phyloP scores from a whole-genome alignment of 805 yeast genomes.

The Metschnikowia reukaufii region DNA sequence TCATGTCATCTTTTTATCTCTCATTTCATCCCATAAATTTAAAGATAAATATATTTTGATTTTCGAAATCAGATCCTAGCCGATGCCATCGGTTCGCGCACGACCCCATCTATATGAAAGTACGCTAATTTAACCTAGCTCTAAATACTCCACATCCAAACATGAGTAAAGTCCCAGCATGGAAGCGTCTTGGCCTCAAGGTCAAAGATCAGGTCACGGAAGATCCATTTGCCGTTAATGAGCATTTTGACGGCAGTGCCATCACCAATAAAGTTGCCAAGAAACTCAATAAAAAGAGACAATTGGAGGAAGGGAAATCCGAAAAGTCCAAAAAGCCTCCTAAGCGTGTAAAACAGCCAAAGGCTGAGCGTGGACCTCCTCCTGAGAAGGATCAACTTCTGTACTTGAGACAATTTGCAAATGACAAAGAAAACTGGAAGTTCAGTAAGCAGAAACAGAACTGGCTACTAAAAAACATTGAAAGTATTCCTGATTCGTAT shows the following conservation, averaged over 20 bases:
- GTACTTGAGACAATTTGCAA: constrained; percentile 58
- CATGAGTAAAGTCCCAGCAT: constrained; percentile 60
- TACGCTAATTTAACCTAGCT: background rate
- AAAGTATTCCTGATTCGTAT: constrained; percentile 51
- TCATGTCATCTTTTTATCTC: too few relatives aligned
- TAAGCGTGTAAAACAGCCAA: constrained; percentile 68
- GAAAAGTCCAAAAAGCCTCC: constrained; percentile 53
- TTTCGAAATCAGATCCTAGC: background rate
- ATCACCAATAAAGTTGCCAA: constrained; percentile 45
- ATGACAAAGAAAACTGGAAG: constrained; percentile 68
- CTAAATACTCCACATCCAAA: background rate
- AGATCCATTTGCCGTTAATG: constrained; percentile 46
- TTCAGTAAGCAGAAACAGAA: constrained; percentile 85
- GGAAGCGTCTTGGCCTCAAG: constrained; percentile 76
- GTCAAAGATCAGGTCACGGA: constrained; percentile 48
- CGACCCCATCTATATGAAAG: constrained; percentile 9
- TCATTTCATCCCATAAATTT: too few relatives aligned
- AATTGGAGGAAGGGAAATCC: constrained; percentile 20
- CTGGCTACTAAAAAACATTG: constrained; percentile 71
- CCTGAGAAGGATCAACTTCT: constrained; percentile 76
- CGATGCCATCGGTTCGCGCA: constrained; percentile 17
- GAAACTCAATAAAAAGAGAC: constrained; percentile 37
- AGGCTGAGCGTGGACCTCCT: constrained; percentile 63
- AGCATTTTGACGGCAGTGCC: constrained; percentile 46
- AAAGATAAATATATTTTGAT: background rate